Base-by-base conservation (phyloP, 1,139 yeast genomes). In the Saccharomyces pastorianus region DNA sequence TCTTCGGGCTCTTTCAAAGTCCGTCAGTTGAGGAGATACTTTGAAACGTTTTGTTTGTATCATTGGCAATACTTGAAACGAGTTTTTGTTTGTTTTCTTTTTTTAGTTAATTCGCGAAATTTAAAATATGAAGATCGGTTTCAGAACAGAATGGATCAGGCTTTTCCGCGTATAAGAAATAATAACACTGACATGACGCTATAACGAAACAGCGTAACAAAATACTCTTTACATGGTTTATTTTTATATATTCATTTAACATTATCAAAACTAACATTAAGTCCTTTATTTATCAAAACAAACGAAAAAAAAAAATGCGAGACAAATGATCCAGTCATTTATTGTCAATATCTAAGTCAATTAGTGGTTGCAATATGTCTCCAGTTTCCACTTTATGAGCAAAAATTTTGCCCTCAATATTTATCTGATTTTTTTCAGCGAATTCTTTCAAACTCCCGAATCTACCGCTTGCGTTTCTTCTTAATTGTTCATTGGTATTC, bases 401-500 rank as follows among this genome's bases (percentile, higher is more conserved):
- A 52, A 64, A 65, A 4, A 56, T 54, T 28, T 58, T 60, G 31
- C 61, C 62, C 13, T 53, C 47, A n/a, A 57, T 54, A 20, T 61
- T 55, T 9, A 61, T 49, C n/a, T 59, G 53, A 48, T 64, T 61
- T 47, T 50, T 55, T 20, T 55, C 53, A 4, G 61, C 62, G 49
- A 65, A 64, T 42, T 64, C 64, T 7, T 47, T 25, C 27, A 65
- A 54, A 46, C 56, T 59, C 11, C 50, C 54, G 47, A 59, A 64
- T 9, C 52, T 54, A 2, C 66, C 64, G 8, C 49, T 57, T 29
- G 61, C 56, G 50, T 66, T 67, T 51, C 68, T 62, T 47, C 63
- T 56, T 7, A 66, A 56, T 54, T 67, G 70, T 51, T 64, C 63
- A 17, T 58, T 60, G 2, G 69, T 64, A 51, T 65, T 56, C 27